Evolutionary conservation across 331 rosid genomes (phyloP), one percentile per base, ranked within the genome.

Genomic region (Acacia pycnantha): DNA sequence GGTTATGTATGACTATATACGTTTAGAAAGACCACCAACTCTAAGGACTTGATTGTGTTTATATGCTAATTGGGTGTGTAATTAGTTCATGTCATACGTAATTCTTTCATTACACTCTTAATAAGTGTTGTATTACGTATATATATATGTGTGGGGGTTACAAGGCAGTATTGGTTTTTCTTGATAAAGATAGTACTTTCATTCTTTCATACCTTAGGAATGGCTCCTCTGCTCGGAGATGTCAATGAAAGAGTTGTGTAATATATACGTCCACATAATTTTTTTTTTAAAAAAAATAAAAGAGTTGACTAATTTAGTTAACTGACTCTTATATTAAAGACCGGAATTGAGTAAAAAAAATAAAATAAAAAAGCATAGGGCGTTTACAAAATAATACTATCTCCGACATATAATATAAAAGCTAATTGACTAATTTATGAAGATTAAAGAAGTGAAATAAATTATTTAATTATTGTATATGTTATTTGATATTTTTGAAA

Each of bases 1-100:
- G 37, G 84, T 93, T 72, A 91, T 96, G 95, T 96, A 96, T 84
- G 99, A 95, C 72, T 95, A 95, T 71, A 82, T 92, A 47, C 92
- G 98, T 87, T 79, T 93, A 29, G 99, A 96, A 90, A 83, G 85
- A 18, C 97, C 98, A n/a, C 78, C 91, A 27, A 48, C 1, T 41
- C 79, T 87, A 22, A 54, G 3, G 3, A 74, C 12, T 35, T 79
- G 77, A 87, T 64, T 47, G 66, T 79, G 77, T 68, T 40, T 43
- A 29, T 73, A 68, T 35, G 11, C 13, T 66, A 73, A 33, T 65
- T 77, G 73, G 48, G 56, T 3, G 4, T 74, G 81, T 82, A 61
- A 29, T 35, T 46, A 81, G 41, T 35, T 22, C 67, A 65, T 53
- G 3, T 47, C 22, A 61, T 26, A 48, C 24, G 48, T 21, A 5